A percentile compares a stretch with the other conserved stretches of the same genome.
Evolutionary conservation across 2,329 filamentous ascomycete species (phyloP).

Genomic region (Colletotrichum sp.): DNA sequence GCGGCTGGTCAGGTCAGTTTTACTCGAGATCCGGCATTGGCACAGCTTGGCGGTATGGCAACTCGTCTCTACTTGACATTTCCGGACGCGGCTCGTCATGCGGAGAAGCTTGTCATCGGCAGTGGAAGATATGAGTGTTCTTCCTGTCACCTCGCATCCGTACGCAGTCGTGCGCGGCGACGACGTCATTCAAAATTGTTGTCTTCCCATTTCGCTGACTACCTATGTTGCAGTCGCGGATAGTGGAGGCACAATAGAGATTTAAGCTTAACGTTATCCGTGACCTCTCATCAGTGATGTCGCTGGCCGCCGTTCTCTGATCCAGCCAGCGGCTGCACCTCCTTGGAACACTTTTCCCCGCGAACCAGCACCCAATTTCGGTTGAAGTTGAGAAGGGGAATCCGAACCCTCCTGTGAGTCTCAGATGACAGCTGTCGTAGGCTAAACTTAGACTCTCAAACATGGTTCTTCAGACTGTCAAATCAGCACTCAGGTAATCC

Average conservation of each 20-base stretch:
- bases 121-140: not conserved
- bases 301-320: not conserved
- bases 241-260: not conserved
- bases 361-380: not conserved
- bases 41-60: constrained; percentile 9
- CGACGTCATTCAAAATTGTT: not conserved
- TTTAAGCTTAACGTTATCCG: not conserved
- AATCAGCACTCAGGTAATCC: not conserved
- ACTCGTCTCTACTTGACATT: constrained; percentile 12
- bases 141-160: fast-evolving
- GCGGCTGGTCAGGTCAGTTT: constrained; percentile 8
- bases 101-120: not conserved
- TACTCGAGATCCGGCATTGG: constrained; percentile 1
- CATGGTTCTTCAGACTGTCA: not conserved
- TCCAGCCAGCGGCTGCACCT: not conserved
- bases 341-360: not conserved
- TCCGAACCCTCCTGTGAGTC: not conserved
- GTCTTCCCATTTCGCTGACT: not conserved
- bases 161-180: not conserved
- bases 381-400: not conserved
- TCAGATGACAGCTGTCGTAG: constrained; percentile 14
- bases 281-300: not conserved
- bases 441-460: constrained; percentile 20
- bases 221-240: not conserved
- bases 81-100: not conserved